Conservation (phyloP, 148 eudicot genomes). For the Rhododendron molle region DNA sequence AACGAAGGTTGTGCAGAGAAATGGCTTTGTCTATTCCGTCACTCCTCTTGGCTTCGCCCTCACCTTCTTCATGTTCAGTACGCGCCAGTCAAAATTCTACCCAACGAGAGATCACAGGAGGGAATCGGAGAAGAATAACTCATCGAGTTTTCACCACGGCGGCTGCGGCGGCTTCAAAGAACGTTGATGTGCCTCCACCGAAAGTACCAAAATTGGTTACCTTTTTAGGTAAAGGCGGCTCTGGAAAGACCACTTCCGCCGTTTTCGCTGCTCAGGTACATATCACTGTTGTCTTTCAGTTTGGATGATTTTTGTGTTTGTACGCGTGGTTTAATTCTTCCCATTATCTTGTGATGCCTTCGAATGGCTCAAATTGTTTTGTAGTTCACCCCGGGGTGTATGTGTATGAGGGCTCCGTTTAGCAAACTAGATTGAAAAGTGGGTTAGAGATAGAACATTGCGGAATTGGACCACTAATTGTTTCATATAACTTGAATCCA, state of each 20-base stretch:
- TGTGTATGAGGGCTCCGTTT: background rate
- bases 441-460: background rate
- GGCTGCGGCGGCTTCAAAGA: conserved; percentile 18
- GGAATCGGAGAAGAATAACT: background rate
- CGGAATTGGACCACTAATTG: no score
- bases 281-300: background rate
- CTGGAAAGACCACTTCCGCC: conserved; percentile 87
- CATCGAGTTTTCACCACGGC: conserved; percentile 7
- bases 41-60: conserved; percentile 9
- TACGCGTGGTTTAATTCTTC: background rate
- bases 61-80: background rate
- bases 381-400: no score
- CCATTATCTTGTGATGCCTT: background rate
- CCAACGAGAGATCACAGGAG: background rate
- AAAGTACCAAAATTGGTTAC: conserved; percentile 63
- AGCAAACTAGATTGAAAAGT: background rate
- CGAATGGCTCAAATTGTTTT: background rate
- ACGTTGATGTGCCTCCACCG: conserved; percentile 4
- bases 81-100: background rate
- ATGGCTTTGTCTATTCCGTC: conserved; percentile 10
- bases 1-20: background rate
- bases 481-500: background rate
- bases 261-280: conserved; percentile 88
- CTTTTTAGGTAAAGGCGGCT: conserved; percentile 92
- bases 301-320: background rate